phyloP scores from a whole-genome alignment of 495 filamentous ascomycete species.

The Parachaetomium inaequale region DNA sequence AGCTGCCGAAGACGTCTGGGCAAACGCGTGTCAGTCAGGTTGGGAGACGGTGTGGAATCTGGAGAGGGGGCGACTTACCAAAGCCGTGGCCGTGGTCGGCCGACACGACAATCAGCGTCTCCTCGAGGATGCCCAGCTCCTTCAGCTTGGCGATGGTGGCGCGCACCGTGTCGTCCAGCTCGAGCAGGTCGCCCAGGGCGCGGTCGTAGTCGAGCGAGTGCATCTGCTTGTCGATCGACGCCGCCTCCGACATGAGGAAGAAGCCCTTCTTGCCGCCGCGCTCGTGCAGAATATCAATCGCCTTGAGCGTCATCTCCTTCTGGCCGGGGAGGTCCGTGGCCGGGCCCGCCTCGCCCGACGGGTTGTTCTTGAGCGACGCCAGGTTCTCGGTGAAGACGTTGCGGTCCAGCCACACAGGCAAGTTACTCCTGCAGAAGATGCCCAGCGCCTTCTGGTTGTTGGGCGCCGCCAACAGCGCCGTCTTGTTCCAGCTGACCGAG shows the following conservation, averaged over 20 bases:
- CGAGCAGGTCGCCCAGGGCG: slow-evolving; percentile 68
- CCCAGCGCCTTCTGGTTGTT: slow-evolving; percentile 59
- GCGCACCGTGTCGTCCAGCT: slow-evolving; percentile 70
- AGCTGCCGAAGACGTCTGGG: slow-evolving; percentile 43
- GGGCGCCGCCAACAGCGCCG: slow-evolving; percentile 49
- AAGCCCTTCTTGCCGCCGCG: slow-evolving; percentile 63
- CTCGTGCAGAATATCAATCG: slow-evolving; percentile 62
- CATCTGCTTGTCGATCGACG: slow-evolving; percentile 79
- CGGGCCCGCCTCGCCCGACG: slow-evolving; percentile 52
- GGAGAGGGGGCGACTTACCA: too few species aligned
- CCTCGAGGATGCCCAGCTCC: slow-evolving; percentile 52
- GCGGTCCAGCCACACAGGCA: slow-evolving; percentile 69
- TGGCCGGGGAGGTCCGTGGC: slow-evolving; percentile 67
- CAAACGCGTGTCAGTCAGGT: background rate
- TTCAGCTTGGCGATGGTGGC: slow-evolving; percentile 62
- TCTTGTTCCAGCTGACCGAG: slow-evolving; percentile 62
- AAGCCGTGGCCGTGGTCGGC: slow-evolving; percentile 79
- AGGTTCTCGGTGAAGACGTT: slow-evolving; percentile 66
- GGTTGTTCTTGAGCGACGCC: slow-evolving; percentile 55
- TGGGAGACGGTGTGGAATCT: background rate
- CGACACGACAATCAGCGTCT: slow-evolving; percentile 67
- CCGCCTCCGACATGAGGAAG: slow-evolving; percentile 74
- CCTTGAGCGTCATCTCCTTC: slow-evolving; percentile 79
- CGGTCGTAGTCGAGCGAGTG: slow-evolving; percentile 72
- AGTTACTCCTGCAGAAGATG: slow-evolving; percentile 62